Conservation (phyloP, 371 early-diverging fungal genomes). For the Mucor indicus region DNA sequence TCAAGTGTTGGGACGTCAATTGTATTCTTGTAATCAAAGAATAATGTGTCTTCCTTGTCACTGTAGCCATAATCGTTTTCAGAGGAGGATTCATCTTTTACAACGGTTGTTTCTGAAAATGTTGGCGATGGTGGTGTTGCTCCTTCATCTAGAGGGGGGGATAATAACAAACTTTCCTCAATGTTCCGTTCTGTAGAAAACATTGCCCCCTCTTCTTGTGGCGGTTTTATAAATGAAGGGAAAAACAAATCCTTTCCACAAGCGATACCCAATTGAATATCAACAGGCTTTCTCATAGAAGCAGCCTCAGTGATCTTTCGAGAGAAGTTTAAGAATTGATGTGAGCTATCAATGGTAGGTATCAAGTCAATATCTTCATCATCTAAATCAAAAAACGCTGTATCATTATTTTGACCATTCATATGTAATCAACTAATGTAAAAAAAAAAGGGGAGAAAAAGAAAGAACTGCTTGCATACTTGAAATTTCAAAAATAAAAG, state of each 20-base stretch:
- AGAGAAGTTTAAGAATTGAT: constrained; percentile 22
- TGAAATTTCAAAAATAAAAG: no score
- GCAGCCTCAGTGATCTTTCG: constrained; percentile 14
- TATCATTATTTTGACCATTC: background rate
- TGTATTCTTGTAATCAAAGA: background rate
- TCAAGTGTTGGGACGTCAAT: background rate
- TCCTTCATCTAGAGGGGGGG: background rate
- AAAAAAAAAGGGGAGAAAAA: background rate
- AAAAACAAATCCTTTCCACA: constrained; percentile 15
- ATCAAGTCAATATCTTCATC: background rate
- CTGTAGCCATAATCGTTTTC: background rate
- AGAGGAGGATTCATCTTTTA: background rate
- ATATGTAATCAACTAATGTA: no score
- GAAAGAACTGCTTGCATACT: no score
- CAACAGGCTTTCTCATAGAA: constrained; percentile 22
- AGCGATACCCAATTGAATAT: constrained; percentile 27
- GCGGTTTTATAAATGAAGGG: background rate
- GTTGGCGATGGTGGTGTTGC: background rate
- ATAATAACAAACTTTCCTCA: background rate
- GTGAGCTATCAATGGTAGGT: constrained; percentile 2
- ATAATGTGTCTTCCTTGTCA: background rate
- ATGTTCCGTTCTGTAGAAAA: background rate
- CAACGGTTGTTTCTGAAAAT: background rate
- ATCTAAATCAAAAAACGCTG: constrained; percentile 4
- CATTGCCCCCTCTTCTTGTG: background rate